Conservation (phyloP, 179 eudicot species). For the Silene vulgaris region DNA sequence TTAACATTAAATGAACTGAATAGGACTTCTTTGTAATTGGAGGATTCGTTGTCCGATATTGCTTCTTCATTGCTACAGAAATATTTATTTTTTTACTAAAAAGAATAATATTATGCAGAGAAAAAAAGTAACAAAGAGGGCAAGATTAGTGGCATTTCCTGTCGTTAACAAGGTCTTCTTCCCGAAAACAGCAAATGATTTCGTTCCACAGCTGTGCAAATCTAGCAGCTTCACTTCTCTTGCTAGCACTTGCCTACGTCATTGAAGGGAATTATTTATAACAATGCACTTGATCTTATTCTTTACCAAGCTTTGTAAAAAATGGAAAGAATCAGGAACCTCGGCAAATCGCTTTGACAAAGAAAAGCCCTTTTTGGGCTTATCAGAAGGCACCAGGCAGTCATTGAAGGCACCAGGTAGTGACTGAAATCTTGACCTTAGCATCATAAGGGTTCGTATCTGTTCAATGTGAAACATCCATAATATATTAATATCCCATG, state of each 20-base stretch:
- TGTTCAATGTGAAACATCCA: conserved; percentile 28
- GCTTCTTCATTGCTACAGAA: not conserved
- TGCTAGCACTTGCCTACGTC: conserved; percentile 59
- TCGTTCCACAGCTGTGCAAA: conserved; percentile 98
- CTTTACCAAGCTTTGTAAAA: not conserved
- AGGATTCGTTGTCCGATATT: not conserved
- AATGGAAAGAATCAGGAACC: conserved; percentile 41
- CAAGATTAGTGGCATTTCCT: conserved; percentile 48
- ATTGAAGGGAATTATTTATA: conserved; percentile 7
- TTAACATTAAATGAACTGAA: not conserved
- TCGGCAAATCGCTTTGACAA: conserved; percentile 63
- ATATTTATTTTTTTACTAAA: not conserved
- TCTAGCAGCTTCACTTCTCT: conserved; percentile 90
- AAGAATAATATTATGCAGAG: not conserved
- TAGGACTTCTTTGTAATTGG: not conserved
- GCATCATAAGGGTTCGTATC: conserved; percentile 93
- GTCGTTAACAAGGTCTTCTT: conserved; percentile 91
- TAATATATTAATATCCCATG: conserved; percentile 5
- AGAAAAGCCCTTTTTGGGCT: conserved; percentile 60
- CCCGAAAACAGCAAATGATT: conserved; percentile 78
- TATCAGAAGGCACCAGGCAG: conserved; percentile 74
- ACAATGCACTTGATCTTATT: conserved; percentile 15
- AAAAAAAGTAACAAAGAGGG: conserved; percentile 12
- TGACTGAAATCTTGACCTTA: conserved; percentile 88
- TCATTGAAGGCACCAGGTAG: conserved; percentile 92